Evolutionary conservation across 306 rosid species (phyloP).

Genomic region (Adenanthera pavonina): DNA sequence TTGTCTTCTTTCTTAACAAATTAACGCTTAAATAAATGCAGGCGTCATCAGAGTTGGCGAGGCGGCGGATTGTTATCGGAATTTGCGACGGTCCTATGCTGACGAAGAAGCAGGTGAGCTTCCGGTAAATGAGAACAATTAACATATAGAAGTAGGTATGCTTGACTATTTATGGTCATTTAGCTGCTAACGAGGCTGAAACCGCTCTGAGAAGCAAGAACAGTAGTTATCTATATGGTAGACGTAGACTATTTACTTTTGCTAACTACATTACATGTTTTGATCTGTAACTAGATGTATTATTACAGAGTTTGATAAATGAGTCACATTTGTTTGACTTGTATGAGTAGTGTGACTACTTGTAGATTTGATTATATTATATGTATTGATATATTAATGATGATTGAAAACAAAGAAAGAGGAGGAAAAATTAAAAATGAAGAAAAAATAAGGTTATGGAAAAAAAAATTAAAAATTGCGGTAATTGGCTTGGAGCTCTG

Average conservation of each 20-base stretch:
- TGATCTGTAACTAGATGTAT: not conserved
- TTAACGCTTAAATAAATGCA: conserved; percentile 40
- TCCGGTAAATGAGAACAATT: not conserved
- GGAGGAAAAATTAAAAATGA: too few relatives aligned
- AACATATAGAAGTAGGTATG: not conserved
- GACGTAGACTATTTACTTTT: not conserved
- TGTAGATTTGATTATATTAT: too few relatives aligned
- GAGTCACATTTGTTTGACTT: too few relatives aligned
- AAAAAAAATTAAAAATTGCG: too few relatives aligned
- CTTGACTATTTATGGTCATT: not conserved
- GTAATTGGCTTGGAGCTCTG: too few relatives aligned
- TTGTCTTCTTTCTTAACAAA: not conserved
- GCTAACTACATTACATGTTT: conserved; percentile 23
- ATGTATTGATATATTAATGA: too few relatives aligned
- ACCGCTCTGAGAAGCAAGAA: not conserved
- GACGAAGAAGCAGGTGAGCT: conserved; percentile 68
- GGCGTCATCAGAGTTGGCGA: conserved; percentile 77
- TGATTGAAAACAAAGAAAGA: too few relatives aligned
- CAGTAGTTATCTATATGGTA: not conserved
- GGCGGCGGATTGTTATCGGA: conserved; percentile 74
- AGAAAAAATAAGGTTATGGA: too few relatives aligned
- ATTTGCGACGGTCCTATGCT: conserved; percentile 93
- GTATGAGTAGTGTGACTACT: too few relatives aligned
- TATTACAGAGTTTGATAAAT: too few relatives aligned
- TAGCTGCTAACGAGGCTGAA: conserved; percentile 15